Percentiles rank a stretch among this genome's conserved stretches.
Conservation (phyloP, 106 monocot species). For the Dioscorea zingiberensis region DNA sequence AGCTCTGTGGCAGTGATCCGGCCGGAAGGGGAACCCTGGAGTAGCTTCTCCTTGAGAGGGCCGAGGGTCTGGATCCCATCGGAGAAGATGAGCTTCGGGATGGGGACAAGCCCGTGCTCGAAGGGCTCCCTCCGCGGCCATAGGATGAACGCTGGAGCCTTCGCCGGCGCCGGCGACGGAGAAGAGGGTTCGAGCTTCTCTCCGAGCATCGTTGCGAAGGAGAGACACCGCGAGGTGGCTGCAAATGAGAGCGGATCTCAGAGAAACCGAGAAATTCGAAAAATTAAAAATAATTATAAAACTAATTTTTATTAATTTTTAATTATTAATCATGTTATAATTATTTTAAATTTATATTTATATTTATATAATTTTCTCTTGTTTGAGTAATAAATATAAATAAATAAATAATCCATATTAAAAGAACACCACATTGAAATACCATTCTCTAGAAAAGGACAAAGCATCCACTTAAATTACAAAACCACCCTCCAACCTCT, state of each 20-base stretch:
- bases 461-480: neutral
- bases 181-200: neutral
- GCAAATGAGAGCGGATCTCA: neutral
- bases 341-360: no score
- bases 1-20: conserved; percentile 27
- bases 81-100: conserved; percentile 80
- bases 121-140: conserved; percentile 84
- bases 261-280: neutral
- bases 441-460: no score
- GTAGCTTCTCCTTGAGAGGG: conserved; percentile 48
- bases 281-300: no score
- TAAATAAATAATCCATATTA: no score
- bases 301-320: no score
- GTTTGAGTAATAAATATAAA: no score
- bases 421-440: no score
- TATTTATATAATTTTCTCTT: no score
- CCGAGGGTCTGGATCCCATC: conserved; percentile 63
- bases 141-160: conserved; percentile 17
- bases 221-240: neutral
- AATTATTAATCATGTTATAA: no score
- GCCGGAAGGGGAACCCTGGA: conserved; percentile 12
- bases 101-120: conserved; percentile 95
- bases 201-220: neutral
- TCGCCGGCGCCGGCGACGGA: neutral
- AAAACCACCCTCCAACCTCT: no score